Base-by-base conservation (phyloP, 176 grass and related monocot species). In the Melocanna baccifera region DNA sequence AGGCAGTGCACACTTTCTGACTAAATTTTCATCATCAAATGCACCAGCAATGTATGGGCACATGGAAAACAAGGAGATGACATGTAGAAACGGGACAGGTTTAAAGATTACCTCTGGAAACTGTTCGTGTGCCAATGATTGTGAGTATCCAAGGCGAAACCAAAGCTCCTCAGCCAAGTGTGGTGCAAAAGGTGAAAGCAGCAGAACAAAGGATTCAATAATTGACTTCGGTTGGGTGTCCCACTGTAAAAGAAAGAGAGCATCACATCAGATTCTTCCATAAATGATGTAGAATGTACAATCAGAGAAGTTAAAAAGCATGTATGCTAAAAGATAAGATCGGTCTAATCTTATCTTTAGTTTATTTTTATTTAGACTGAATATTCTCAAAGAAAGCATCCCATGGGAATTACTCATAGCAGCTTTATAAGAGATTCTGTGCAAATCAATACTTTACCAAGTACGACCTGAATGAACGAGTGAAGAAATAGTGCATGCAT, bases 91-190 rank as follows among this genome's bases (percentile, higher is more conserved):
- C 5, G 6, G 16, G 16, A 52, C 50, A 52, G 50, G 15, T 59
- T 67, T 75, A 69, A 43, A 22, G 20, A 19, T n/a, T 95, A 98
- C 95, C 95, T 90, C 90, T 70, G 95, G 92, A 88, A 98, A 98
- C 48, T 69, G 85, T 88, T 91, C 85, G 43, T 98, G 74, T 3
- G 95, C 91, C 86, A 95, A 86, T 69, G 92, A 90, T 43, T 79
- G 78, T 46, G 85, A 71, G 82, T 98, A 86, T 55, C 92, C 95
- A 15, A 98, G 87, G 57, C 92, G 91, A 85, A 90, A 95, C 95
- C 95, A 95, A 77, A 98, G 91, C 81, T 98, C 95, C 88, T 95
- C 92, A 12, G 89, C 88, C 84, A 98, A 81, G 85, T 95, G 95
- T 75, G 92, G 91, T 59, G 95, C 95, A 69, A 95, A 98, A 84